A percentile compares a stretch with the other conserved stretches of the same genome.
phyloP scores from a whole-genome alignment of 2,329 filamentous ascomycete species.

The Penicillium sp. region DNA sequence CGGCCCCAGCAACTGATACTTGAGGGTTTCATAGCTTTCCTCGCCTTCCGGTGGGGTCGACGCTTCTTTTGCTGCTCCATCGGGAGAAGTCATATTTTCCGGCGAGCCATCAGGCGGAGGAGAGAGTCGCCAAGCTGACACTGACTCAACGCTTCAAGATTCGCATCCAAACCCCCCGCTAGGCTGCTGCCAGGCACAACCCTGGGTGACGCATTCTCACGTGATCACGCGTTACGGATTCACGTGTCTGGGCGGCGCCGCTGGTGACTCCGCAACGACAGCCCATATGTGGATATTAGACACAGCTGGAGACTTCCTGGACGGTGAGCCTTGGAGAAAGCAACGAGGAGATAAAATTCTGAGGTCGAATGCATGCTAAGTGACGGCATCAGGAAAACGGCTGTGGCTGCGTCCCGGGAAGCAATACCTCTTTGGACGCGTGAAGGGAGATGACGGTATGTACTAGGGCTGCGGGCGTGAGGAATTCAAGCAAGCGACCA shows the following conservation, averaged over 20 bases:
- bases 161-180: too few species aligned
- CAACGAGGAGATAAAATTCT: too few species aligned
- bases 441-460: slow-evolving; percentile 56
- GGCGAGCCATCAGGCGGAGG: slow-evolving; percentile 6
- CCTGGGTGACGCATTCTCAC: slow-evolving; percentile 24
- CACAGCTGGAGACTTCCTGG: slow-evolving; percentile 44
- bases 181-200: too few species aligned
- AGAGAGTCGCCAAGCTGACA: too few species aligned
- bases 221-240: slow-evolving; percentile 30
- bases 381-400: slow-evolving; percentile 52
- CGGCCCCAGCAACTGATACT: slow-evolving; percentile 83
- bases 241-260: slow-evolving; percentile 11
- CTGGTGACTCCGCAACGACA: slow-evolving; percentile 4
- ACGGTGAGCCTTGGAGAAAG: slow-evolving; percentile 26
- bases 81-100: slow-evolving; percentile 19
- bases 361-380: slow-evolving; percentile 17
- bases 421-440: slow-evolving; percentile 78
- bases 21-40: slow-evolving; percentile 59
- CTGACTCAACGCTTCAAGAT: too few species aligned
- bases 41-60: slow-evolving; percentile 1
- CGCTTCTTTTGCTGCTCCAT: slow-evolving; percentile 11
- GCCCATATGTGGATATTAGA: slow-evolving; percentile 59
- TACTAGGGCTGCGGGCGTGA: neutral
- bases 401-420: slow-evolving; percentile 84
- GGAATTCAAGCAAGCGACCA: neutral